Base-by-base conservation (phyloP, 441 rosid species). In the Kokia cookei region DNA sequence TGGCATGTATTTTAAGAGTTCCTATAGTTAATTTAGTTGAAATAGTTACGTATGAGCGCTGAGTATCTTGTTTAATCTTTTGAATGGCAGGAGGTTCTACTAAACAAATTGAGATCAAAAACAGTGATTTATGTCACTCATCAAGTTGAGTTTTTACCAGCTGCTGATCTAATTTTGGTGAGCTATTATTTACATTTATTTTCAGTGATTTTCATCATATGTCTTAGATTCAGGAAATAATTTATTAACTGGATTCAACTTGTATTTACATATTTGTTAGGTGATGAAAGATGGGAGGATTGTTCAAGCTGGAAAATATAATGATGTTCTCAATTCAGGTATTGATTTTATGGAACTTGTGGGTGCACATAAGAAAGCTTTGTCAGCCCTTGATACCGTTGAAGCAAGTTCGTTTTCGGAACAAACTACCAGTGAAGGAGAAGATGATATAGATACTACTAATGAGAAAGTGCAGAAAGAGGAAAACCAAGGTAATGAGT, bases 201-300 rank as follows among this genome's bases (percentile, higher is more conserved):
- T 19, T 73, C 22, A 8, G 13, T 70, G 27, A 4, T 57, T 64
- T 73, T 32, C 15, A 19, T 22, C 67, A 53, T 22, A 10, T 45
- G 43, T 27, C 15, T 45, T 7, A 15, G 13, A 55, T 58, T 13
- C 26, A 24, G 9, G 53, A 14, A 37, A 55, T 40, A 71, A 57
- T 47, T 0, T 13, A 65, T 4, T 60, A n/a, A 42, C 54, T 37
- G 7, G 51, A 5, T 73, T 48, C 57, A 65, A 65, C 26, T 12
- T 50, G 2, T 65, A 72, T 32, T 11, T 66, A 7, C 75, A 32
- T 32, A 4, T 7, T 74, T 72, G 43, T 61, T 83, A 93, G 93
- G 95, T 90, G 50, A 87, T 88, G 92, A 85, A 87, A 82, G 86
- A 84, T 73, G 92, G 91, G 65, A 80, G 77, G 79, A 88, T 90